Conservation (phyloP, 1,139 yeast species). For the Waltiozyma sp. region DNA sequence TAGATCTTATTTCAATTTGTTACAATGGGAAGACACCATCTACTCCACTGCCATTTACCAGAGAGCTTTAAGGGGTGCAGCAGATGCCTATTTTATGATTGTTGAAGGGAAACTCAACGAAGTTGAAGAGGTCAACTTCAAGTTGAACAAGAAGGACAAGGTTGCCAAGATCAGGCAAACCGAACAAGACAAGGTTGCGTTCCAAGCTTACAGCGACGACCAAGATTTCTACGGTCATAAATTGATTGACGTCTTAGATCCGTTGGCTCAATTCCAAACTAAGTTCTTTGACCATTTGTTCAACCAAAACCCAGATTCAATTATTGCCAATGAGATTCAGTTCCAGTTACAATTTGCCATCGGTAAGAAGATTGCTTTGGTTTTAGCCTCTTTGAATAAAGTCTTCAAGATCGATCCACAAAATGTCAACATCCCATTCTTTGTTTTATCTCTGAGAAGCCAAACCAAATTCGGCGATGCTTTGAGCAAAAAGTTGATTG, state of each 20-base stretch:
- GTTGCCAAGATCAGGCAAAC: conserved; percentile 27
- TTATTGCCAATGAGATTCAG: conserved; percentile 28
- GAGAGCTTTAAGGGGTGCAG: conserved; percentile 59
- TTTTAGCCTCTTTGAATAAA: conserved; percentile 31
- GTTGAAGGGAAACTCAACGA: conserved; percentile 16
- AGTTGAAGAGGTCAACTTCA: conserved; percentile 15
- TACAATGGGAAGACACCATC: conserved; percentile 72
- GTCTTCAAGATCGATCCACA: neutral
- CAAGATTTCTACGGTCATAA: conserved; percentile 18
- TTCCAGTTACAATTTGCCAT: conserved; percentile 31
- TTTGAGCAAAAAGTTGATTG: neutral
- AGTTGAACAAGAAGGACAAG: conserved; percentile 26
- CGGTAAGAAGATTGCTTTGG: conserved; percentile 32
- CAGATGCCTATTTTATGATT: conserved; percentile 40
- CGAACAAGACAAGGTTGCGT: conserved; percentile 25
- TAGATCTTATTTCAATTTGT: conserved; percentile 63
- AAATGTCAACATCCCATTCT: neutral
- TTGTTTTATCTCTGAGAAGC: neutral
- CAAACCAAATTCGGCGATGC: neutral
- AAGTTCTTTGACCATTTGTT: conserved; percentile 26
- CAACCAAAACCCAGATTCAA: conserved; percentile 22
- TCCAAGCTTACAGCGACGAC: conserved; percentile 20
- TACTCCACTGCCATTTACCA: conserved; percentile 60
- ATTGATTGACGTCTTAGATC: conserved; percentile 5
- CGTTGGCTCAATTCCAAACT: conserved; percentile 19